These are phyloP conservation scores for Zygoascus sp. DNA, from an alignment of 1,139 yeast species.

Conservation along the genomic window DNA sequence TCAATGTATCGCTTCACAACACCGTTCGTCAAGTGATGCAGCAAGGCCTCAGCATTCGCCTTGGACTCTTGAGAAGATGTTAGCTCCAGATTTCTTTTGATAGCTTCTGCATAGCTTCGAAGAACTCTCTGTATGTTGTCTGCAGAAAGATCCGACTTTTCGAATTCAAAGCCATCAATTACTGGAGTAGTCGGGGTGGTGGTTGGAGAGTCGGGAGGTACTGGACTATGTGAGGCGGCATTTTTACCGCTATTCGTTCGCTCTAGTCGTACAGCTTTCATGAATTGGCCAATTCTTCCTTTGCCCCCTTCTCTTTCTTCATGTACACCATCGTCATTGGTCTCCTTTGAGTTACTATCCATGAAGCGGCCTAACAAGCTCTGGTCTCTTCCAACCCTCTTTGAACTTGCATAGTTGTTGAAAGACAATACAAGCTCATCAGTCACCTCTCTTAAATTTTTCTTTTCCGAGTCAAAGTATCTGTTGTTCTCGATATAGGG, in stretches of 20 bases:
- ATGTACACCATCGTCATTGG: conserved; percentile 7
- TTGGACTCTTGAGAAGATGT: conserved; percentile 57
- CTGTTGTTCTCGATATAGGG: conserved; percentile 64
- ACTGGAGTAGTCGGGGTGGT: conserved; percentile 9
- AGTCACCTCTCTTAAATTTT: conserved; percentile 60
- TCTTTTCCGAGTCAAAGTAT: conserved; percentile 71
- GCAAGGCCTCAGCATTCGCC: conserved; percentile 59
- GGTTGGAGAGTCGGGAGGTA: conserved; percentile 1
- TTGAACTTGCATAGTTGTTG: conserved; percentile 26
- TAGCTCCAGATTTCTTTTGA: conserved; percentile 73
- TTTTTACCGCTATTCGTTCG: conserved; percentile 21
- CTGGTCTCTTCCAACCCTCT: conserved; percentile 23
- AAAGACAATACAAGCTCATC: conserved; percentile 33
- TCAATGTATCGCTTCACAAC: conserved; percentile 73
- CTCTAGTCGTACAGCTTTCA: conserved; percentile 32
- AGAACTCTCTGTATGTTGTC: conserved; percentile 58
- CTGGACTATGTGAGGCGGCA: conserved; percentile 7
- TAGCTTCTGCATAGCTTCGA: conserved; percentile 70
- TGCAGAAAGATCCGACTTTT: conserved; percentile 20
- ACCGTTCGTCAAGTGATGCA: conserved; percentile 63
- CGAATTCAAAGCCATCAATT: conserved; percentile 16
- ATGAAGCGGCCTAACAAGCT: conserved; percentile 27
- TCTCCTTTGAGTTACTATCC: conserved; percentile 11
- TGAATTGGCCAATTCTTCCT: conserved; percentile 33
- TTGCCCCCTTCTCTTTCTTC: conserved; percentile 20